A percentile compares a stretch with the other conserved stretches of the same genome.
Conservation (phyloP, 2,329 filamentous ascomycete genomes). For the Fusarium redolens region DNA sequence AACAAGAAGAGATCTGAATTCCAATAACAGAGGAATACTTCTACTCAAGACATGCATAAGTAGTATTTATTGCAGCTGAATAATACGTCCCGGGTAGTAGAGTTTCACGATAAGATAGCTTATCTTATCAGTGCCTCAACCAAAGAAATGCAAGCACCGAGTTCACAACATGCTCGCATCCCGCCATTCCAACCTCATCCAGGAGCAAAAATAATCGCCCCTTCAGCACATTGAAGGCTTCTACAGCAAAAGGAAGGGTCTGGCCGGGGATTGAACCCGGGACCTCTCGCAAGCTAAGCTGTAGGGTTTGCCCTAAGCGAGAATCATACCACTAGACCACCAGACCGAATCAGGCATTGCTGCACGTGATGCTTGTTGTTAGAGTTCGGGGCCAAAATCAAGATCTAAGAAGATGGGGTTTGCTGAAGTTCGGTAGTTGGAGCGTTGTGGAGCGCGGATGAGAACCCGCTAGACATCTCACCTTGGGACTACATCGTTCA, state of each 20-base stretch:
- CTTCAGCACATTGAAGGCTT: rapidly evolving
- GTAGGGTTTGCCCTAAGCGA: slow-evolving; percentile 69
- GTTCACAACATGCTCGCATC: background rate
- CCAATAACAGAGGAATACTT: too few species aligned
- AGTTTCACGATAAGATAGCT: background rate
- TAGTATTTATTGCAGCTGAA: too few species aligned
- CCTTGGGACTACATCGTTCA: too few species aligned
- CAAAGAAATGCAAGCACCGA: background rate
- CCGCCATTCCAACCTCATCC: background rate
- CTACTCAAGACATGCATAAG: too few species aligned
- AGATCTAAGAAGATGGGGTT: rapidly evolving
- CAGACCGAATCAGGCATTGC: slow-evolving; percentile 47
- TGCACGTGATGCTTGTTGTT: background rate
- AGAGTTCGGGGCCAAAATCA: rapidly evolving
- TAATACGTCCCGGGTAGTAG: background rate
- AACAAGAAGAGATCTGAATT: too few species aligned
- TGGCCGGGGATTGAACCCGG: slow-evolving; percentile 60
- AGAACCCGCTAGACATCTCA: background rate
- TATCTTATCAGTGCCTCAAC: background rate
- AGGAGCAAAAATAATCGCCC: background rate
- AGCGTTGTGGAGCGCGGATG: background rate
- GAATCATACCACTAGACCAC: slow-evolving; percentile 77
- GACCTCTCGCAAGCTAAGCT: slow-evolving; percentile 56
- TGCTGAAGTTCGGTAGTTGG: background rate
- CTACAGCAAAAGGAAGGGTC: slow-evolving; percentile 48